Evolutionary conservation across 192 early-diverging fungal genomes (phyloP).

Genomic region (Coemansia sp.): DNA sequence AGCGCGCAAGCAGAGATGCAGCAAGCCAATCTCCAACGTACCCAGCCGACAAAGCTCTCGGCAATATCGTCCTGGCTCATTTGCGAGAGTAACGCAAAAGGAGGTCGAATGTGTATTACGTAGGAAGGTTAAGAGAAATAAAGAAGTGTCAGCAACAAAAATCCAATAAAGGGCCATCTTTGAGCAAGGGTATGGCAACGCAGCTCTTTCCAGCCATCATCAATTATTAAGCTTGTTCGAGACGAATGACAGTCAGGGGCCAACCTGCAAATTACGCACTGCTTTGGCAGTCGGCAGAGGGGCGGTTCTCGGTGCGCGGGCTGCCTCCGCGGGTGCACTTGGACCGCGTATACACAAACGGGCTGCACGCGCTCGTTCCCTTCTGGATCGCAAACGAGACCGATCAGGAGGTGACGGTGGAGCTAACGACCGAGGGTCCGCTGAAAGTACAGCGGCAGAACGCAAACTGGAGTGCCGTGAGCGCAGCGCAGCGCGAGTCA

Average conservation of each 20-base stretch:
- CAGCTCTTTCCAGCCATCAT: neutral
- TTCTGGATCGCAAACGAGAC: conserved; percentile 43
- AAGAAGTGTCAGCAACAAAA: neutral
- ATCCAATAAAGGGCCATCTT: neutral
- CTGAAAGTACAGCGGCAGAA: conserved; percentile 44
- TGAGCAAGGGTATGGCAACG: neutral
- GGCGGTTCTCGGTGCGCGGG: conserved; percentile 39
- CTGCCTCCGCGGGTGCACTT: conserved; percentile 28
- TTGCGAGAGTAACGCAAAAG: neutral
- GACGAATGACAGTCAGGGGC: conserved; percentile 3
- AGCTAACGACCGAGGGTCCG: conserved; percentile 4
- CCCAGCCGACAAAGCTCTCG: conserved; percentile 52
- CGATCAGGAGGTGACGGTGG: conserved; percentile 10
- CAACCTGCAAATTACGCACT: conserved; percentile 27
- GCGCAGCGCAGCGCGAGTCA: conserved; percentile 15
- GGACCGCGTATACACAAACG: conserved; percentile 48
- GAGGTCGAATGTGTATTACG: neutral
- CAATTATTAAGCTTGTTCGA: neutral
- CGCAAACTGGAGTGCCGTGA: conserved; percentile 42
- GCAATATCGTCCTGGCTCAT: conserved; percentile 52
- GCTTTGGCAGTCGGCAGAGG: conserved; percentile 11
- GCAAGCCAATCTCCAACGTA: conserved; percentile 14
- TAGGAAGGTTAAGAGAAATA: neutral
- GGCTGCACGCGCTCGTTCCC: conserved; percentile 41
- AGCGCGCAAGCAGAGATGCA: neutral